These are phyloP conservation scores for Arctium minus DNA, from an alignment of 129 eudicot genomes.

Conservation along the genomic window DNA sequence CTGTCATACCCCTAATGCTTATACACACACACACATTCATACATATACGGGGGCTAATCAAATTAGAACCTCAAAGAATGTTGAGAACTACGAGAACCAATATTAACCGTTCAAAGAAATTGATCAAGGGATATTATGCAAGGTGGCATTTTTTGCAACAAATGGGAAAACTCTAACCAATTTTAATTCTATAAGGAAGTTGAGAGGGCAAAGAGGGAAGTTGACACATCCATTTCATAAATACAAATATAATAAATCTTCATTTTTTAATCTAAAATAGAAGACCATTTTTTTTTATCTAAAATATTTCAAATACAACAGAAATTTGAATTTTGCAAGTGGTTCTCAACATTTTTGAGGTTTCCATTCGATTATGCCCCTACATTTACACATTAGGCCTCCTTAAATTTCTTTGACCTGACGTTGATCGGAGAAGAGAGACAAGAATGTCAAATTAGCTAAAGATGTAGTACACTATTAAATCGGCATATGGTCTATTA, in stretches of 20 bases:
- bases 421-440: background rate
- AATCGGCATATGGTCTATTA: background rate
- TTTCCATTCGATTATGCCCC: background rate
- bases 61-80: background rate
- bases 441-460: background rate
- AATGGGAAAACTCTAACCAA: background rate
- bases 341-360: background rate
- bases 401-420: background rate
- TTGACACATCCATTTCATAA: background rate
- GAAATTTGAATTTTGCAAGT: background rate
- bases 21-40: no score
- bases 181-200: background rate
- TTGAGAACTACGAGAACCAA: background rate
- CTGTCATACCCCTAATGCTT: background rate
- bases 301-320: background rate
- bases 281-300: background rate
- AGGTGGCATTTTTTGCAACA: background rate
- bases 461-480: background rate
- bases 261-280: no score
- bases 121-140: background rate
- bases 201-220: background rate
- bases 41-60: background rate
- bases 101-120: background rate
- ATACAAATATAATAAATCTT: no score
- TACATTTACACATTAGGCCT: background rate